Conservation (phyloP, 768 basidiomycete species). For the Boletus coccyginus region DNA sequence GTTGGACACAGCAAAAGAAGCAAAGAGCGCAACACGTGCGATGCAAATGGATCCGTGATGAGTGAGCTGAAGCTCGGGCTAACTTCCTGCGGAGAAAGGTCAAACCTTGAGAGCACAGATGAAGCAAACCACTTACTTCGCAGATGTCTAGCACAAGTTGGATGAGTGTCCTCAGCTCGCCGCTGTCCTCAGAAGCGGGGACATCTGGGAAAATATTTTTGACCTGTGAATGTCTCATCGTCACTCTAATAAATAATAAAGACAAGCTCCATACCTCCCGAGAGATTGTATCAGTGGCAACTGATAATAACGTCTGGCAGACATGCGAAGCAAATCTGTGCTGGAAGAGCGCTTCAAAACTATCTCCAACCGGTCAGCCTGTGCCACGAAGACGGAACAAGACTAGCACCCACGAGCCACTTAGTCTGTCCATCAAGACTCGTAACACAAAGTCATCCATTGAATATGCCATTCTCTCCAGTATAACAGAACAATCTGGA, state of each 20-base stretch:
- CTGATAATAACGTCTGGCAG: conserved; percentile 81
- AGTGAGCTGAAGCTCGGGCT: conserved; percentile 58
- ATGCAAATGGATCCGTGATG: conserved; percentile 84
- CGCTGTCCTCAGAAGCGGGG: conserved; percentile 47
- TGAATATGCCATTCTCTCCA: conserved; percentile 88
- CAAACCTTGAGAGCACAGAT: conserved; percentile 15
- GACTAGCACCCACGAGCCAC: conserved; percentile 71
- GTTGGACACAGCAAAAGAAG: conserved; percentile 73
- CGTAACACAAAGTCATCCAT: conserved; percentile 97
- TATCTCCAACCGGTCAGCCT: conserved; percentile 23
- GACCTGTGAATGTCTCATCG: conserved; percentile 35
- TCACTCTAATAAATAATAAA: not conserved
- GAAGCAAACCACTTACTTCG: conserved; percentile 45
- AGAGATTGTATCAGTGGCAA: conserved; percentile 59
- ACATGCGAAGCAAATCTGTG: conserved; percentile 97
- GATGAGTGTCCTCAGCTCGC: conserved; percentile 66
- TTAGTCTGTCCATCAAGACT: conserved; percentile 83
- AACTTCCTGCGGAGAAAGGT: conserved; percentile 55
- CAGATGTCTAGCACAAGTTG: conserved; percentile 62
- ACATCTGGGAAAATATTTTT: conserved; percentile 52
- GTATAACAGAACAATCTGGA: conserved; percentile 85
- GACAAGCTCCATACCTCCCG: conserved; percentile 53
- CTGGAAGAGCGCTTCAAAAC: conserved; percentile 61
- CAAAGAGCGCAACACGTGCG: conserved; percentile 83
- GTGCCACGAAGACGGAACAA: conserved; percentile 4